phyloP scores from a whole-genome alignment of 345 rosid genomes.

The Ricinus communis region DNA sequence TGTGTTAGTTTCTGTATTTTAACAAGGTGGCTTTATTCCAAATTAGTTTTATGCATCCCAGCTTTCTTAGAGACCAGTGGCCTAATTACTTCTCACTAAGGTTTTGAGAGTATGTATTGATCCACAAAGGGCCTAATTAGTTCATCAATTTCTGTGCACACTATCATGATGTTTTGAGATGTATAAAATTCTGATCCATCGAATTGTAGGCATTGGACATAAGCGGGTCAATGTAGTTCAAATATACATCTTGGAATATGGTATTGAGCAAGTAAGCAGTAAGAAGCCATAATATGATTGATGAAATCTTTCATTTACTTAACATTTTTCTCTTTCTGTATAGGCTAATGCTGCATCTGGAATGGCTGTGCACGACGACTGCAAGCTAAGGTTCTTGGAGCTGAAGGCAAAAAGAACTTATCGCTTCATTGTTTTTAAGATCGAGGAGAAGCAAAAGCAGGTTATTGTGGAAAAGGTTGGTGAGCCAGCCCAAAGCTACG shows the following conservation, averaged over 20 bases:
- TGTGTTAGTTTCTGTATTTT: too few relatives aligned
- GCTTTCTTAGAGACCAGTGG: too few relatives aligned
- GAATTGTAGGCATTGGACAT: not conserved
- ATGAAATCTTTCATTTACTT: not conserved
- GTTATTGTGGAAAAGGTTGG: slow-evolving; percentile 55
- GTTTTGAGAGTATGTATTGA: too few relatives aligned
- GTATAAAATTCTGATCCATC: too few relatives aligned
- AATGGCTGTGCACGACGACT: slow-evolving; percentile 61
- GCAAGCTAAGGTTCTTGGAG: slow-evolving; percentile 56
- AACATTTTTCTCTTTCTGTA: not conserved
- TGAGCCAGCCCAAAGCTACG: slow-evolving; percentile 45
- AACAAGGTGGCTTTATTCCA: too few relatives aligned
- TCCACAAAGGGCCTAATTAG: too few relatives aligned
- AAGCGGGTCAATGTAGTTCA: not conserved
- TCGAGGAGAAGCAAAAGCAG: slow-evolving; percentile 59
- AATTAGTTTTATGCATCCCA: too few relatives aligned
- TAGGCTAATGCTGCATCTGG: slow-evolving; percentile 62
- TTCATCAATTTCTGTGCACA: not conserved
- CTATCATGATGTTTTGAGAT: not conserved
- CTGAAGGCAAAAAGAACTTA: slow-evolving; percentile 53
- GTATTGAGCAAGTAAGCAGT: too few relatives aligned
- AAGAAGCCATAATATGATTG: not conserved
- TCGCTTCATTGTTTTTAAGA: slow-evolving; percentile 55
- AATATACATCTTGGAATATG: not conserved
- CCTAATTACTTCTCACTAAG: too few relatives aligned